Evolutionary conservation across 176 grass and related monocot genomes (phyloP).

Genomic region (Echinochloa phyllopogon): DNA sequence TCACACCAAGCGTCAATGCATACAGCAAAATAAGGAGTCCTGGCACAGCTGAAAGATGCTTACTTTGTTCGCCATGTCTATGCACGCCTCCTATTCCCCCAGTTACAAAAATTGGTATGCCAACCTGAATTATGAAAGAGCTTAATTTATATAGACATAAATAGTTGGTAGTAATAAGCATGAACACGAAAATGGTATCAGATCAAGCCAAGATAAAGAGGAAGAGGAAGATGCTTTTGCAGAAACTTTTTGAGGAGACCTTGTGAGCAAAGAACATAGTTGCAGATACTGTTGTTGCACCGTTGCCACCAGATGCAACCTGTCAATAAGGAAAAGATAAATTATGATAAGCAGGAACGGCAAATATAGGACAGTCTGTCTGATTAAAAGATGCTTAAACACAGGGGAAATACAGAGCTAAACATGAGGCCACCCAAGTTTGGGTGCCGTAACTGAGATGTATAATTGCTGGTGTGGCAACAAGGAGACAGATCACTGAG

Average conservation of each 20-base stretch:
- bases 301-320: slow-evolving; percentile 75
- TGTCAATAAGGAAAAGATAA: slow-evolving; percentile 33
- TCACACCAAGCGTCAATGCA: neutral
- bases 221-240: neutral
- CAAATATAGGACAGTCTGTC: slow-evolving; percentile 17
- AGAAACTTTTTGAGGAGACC: slow-evolving; percentile 35
- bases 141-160: neutral
- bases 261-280: slow-evolving; percentile 96
- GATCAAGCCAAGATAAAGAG: slow-evolving; percentile 11
- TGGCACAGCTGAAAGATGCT: slow-evolving; percentile 37
- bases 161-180: neutral
- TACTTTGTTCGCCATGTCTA: slow-evolving; percentile 88
- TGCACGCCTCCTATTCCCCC: slow-evolving; percentile 88
- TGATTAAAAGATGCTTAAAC: neutral
- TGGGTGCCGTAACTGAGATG: neutral
- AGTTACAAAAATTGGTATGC: slow-evolving; percentile 90
- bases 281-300: slow-evolving; percentile 93
- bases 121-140: slow-evolving; percentile 64
- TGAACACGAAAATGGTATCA: neutral
- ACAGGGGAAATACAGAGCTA: neutral
- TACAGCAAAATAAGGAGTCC: neutral
- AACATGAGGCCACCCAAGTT: neutral
- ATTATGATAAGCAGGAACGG: neutral
- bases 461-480: neutral
- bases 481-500: neutral